Conservation (phyloP, 1,284 basidiomycete genomes). For the Microbotryum intermedium region DNA sequence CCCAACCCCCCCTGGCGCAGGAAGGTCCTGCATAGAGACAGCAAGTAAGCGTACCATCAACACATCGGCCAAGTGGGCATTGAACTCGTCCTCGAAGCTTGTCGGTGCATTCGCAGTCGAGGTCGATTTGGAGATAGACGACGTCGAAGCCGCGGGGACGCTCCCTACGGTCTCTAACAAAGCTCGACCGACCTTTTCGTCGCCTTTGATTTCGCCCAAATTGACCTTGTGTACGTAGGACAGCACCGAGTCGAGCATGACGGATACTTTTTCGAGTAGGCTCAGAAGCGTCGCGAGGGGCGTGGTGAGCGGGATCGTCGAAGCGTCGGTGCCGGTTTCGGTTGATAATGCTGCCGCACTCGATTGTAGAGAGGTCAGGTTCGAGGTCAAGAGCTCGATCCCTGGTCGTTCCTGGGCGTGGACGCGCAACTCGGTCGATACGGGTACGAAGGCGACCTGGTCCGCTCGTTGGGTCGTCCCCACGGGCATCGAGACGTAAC, state of each 20-base stretch:
- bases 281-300: conserved; percentile 38
- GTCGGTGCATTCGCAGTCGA: conserved; percentile 41
- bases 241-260: conserved; percentile 67
- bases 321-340: conserved; percentile 29
- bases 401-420: conserved; percentile 73
- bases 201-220: conserved; percentile 66
- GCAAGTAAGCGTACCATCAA: conserved; percentile 45
- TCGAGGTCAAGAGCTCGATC: conserved; percentile 59
- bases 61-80: conserved; percentile 53
- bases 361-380: conserved; percentile 34
- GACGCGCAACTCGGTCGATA: conserved; percentile 72
- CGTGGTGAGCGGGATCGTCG: conserved; percentile 40
- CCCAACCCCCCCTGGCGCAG: too few relatives aligned
- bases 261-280: conserved; percentile 35
- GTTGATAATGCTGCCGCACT: neutral
- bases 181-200: conserved; percentile 81
- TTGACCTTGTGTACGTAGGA: conserved; percentile 78
- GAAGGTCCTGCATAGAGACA: too few relatives aligned
- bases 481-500: conserved; percentile 58
- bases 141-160: conserved; percentile 10
- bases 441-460: conserved; percentile 77
- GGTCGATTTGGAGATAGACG: conserved; percentile 30
- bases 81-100: conserved; percentile 51
- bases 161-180: conserved; percentile 78
- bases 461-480: conserved; percentile 44